phyloP scores from a whole-genome alignment of 768 basidiomycete genomes.

The Boletus tylopilopsis region DNA sequence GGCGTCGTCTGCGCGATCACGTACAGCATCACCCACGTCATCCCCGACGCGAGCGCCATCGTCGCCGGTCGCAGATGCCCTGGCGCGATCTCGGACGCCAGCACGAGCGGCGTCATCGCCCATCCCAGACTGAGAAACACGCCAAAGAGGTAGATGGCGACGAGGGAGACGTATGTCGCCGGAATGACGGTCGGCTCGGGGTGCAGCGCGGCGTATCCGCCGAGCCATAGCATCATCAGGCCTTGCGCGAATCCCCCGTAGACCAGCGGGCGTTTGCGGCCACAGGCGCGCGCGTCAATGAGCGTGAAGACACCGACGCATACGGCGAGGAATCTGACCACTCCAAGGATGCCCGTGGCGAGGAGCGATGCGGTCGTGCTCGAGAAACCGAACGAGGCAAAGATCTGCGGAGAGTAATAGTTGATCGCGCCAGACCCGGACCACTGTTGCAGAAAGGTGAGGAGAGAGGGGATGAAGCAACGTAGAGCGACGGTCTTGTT shows the following conservation, averaged over 20 bases:
- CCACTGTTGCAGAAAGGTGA: slow-evolving; percentile 38
- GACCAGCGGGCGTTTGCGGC: slow-evolving; percentile 35
- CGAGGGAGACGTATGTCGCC: slow-evolving; percentile 32
- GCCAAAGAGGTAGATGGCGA: slow-evolving; percentile 36
- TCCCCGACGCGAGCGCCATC: slow-evolving; percentile 29
- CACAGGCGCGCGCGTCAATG: slow-evolving; percentile 33
- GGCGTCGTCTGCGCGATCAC: slow-evolving; percentile 37
- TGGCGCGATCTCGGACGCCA: slow-evolving; percentile 34
- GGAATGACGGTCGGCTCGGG: slow-evolving; percentile 22
- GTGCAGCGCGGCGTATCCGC: slow-evolving; percentile 30
- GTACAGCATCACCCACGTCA: slow-evolving; percentile 37
- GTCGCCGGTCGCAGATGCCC: slow-evolving; percentile 34
- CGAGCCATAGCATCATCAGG: slow-evolving; percentile 37
- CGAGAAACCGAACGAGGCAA: slow-evolving; percentile 33
- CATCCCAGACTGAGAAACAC: slow-evolving; percentile 35
- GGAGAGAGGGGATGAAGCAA: slow-evolving; percentile 31
- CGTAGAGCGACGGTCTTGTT: slow-evolving; percentile 26
- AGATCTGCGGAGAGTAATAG: slow-evolving; percentile 38
- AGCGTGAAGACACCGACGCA: slow-evolving; percentile 32
- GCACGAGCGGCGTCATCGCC: slow-evolving; percentile 33
- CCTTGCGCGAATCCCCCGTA: slow-evolving; percentile 36
- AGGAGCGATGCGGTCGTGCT: slow-evolving; percentile 31
- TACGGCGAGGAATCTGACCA: slow-evolving; percentile 36
- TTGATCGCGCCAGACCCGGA: slow-evolving; percentile 41
- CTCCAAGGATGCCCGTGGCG: slow-evolving; percentile 40